Conservation (phyloP, 1,139 yeast species). For the Scheffersomyces cryptocercus region DNA sequence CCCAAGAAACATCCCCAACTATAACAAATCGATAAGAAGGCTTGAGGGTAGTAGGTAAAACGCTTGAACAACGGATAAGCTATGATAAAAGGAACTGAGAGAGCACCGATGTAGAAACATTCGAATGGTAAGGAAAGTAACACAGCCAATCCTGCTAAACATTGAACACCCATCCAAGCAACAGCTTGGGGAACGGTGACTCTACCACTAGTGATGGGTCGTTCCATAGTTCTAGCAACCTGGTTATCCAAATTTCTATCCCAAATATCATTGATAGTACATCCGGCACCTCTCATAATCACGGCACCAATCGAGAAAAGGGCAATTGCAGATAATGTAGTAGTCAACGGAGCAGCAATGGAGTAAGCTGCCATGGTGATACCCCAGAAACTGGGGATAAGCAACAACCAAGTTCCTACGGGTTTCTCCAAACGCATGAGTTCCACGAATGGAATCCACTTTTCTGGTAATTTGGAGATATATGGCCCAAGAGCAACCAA, state of each 20-base stretch:
- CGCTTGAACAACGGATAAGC: slow-evolving; percentile 92
- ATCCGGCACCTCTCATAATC: slow-evolving; percentile 97
- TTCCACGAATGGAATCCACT: slow-evolving; percentile 87
- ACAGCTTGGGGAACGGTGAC: slow-evolving; percentile 73
- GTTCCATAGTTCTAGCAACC: slow-evolving; percentile 81
- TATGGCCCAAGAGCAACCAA: slow-evolving; percentile 58
- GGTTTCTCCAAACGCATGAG: slow-evolving; percentile 92
- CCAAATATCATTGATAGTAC: slow-evolving; percentile 87
- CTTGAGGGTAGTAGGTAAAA: slow-evolving; percentile 94
- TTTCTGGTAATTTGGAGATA: slow-evolving; percentile 64
- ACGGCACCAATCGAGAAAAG: slow-evolving; percentile 83
- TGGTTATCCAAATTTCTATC: slow-evolving; percentile 82
- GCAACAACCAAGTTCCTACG: slow-evolving; percentile 82
- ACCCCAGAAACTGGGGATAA: slow-evolving; percentile 80
- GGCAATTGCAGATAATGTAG: slow-evolving; percentile 58
- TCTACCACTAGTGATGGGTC: slow-evolving; percentile 91
- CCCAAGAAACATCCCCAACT: slow-evolving; percentile 96
- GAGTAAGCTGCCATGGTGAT: slow-evolving; percentile 84
- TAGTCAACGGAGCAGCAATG: slow-evolving; percentile 63
- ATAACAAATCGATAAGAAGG: slow-evolving; percentile 76
- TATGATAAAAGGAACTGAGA: slow-evolving; percentile 76
- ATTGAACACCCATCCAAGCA: slow-evolving; percentile 72
- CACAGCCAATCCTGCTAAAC: slow-evolving; percentile 74
- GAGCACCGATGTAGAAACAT: slow-evolving; percentile 81
- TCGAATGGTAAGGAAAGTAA: slow-evolving; percentile 73